phyloP scores from a whole-genome alignment of 495 filamentous ascomycete genomes.

The Delitschia confertaspora region DNA sequence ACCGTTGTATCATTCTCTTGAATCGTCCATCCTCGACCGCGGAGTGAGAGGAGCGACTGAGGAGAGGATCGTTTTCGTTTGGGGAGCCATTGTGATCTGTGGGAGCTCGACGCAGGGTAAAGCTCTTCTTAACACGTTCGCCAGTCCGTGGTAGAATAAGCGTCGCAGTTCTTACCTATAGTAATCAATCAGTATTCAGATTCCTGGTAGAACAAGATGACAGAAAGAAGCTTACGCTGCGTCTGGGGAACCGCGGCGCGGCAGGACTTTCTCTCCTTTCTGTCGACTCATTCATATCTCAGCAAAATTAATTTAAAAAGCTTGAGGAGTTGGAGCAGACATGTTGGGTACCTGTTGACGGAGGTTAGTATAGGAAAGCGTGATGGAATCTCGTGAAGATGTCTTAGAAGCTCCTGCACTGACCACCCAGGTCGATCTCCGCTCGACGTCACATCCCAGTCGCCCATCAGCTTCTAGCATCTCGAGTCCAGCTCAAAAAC shows the following conservation, averaged over 20 bases:
- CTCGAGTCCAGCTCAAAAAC: no score
- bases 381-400: no score
- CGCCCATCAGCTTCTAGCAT: no score
- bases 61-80: slow-evolving; percentile 25
- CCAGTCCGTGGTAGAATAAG: slow-evolving; percentile 53
- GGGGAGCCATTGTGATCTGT: slow-evolving; percentile 15
- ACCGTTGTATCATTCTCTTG: slow-evolving; percentile 12
- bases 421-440: no score
- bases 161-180: slow-evolving; percentile 50
- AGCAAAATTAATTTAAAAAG: no score
- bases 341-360: no score
- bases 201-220: neutral
- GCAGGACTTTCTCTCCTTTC: slow-evolving; percentile 9
- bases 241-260: slow-evolving; percentile 24
- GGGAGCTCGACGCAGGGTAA: slow-evolving; percentile 43
- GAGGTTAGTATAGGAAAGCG: no score
- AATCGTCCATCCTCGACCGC: slow-evolving; percentile 16
- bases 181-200: slow-evolving; percentile 8
- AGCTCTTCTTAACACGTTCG: slow-evolving; percentile 49
- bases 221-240: slow-evolving; percentile 15
- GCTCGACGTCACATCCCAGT: no score
- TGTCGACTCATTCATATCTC: slow-evolving; percentile 20
- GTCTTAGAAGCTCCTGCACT: no score
- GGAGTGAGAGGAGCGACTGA: slow-evolving; percentile 20
- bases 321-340: no score